Evolutionary conservation across 164 flowering plant genomes (phyloP), one percentile per base, ranked within the genome.

Genomic region (Amborella trichopoda): DNA sequence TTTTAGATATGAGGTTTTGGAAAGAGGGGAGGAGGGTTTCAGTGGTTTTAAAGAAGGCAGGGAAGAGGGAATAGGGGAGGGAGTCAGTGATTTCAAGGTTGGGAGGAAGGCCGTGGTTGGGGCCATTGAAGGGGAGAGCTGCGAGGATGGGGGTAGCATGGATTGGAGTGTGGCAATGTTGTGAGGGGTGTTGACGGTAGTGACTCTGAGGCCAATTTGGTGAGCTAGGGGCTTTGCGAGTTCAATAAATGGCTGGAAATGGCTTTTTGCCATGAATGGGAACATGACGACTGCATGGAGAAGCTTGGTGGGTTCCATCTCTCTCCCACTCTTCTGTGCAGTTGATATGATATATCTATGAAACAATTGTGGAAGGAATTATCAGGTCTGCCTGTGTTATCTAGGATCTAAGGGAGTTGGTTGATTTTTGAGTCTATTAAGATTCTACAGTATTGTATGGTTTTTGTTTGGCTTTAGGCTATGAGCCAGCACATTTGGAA

Each of bases 251-350:
- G 56, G 56, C 16, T 9, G 32, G 49, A 44, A 12, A 53, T 53
- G 56, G 40, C 48, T 49, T 23, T 53, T 28, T 5, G 56, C 36
- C 49, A 53, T 32, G 33, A 32, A 53, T 0, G 56, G 56, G 6
- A 52, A 21, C 22, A 52, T 19, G 25, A 51, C 6, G 23, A 19
- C n/a, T n/a, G n/a, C n/a, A n/a, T n/a, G n/a, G n/a, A n/a, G n/a
- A n/a, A n/a, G n/a, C n/a, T n/a, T n/a, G n/a, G n/a, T n/a, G n/a
- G n/a, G n/a, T n/a, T n/a, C n/a, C n/a, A n/a, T n/a, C n/a, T n/a
- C n/a, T n/a, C n/a, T n/a, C n/a, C n/a, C n/a, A n/a, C n/a, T n/a
- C n/a, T n/a, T n/a, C n/a, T n/a, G n/a, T n/a, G n/a, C n/a, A n/a
- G n/a, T n/a, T n/a, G n/a, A n/a, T n/a, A n/a, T n/a, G n/a, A n/a